Evolutionary conservation across 352 stramenopile genomes (phyloP).

Genomic region (Phytophthora meadii): DNA sequence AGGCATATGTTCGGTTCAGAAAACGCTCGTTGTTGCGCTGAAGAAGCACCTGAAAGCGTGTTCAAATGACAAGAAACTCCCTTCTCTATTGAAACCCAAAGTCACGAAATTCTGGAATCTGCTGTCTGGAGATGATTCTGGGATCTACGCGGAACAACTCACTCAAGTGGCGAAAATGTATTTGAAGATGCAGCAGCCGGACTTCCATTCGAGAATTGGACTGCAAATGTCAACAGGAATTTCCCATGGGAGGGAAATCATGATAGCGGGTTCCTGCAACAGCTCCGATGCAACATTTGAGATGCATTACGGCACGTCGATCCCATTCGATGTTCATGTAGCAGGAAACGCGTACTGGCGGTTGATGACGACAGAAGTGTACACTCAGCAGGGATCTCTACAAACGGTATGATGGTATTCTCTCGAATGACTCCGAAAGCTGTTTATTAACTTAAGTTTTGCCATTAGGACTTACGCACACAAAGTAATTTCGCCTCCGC

Average conservation of each 20-base stretch:
- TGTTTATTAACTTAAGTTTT: too few relatives aligned
- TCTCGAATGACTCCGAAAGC: too few relatives aligned
- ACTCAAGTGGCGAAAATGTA: conserved; percentile 21
- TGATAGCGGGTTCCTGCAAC: too few relatives aligned
- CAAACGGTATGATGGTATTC: background rate
- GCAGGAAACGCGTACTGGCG: conserved; percentile 19
- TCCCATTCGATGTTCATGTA: conserved; percentile 14
- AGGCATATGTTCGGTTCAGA: background rate
- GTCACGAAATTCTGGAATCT: too few relatives aligned
- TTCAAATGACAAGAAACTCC: background rate
- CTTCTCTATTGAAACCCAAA: background rate
- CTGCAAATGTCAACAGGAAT: too few relatives aligned
- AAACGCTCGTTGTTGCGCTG: conserved; percentile 8
- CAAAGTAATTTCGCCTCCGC: background rate
- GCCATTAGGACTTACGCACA: too few relatives aligned
- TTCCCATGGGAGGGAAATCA: too few relatives aligned
- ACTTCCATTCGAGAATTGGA: too few relatives aligned
- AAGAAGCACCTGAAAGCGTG: conserved; percentile 13
- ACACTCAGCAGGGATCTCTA: background rate
- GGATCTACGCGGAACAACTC: conserved; percentile 21
- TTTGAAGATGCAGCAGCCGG: conserved; percentile 7
- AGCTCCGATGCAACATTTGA: conserved; percentile 7
- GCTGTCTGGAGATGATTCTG: conserved; percentile 6
- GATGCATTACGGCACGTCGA: conserved; percentile 9
- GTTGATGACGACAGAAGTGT: conserved; percentile 7